Evolutionary conservation across 495 filamentous ascomycete species (phyloP).

Genomic region (Glonium stellatum): DNA sequence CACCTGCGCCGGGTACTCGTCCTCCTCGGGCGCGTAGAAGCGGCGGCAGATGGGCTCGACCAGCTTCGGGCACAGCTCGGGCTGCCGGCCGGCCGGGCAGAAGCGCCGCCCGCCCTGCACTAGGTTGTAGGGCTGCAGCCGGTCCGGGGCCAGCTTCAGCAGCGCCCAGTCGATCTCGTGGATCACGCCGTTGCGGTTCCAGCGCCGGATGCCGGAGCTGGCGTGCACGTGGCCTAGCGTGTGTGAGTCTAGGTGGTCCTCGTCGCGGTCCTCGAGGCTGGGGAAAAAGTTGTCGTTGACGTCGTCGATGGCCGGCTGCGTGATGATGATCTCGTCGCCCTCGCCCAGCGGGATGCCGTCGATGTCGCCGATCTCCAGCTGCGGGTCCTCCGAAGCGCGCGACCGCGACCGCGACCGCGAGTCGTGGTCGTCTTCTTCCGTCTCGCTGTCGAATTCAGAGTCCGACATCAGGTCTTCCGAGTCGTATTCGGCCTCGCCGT

Average conservation of each 20-base stretch:
- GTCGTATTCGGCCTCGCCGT: constrained; percentile 25
- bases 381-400: background rate
- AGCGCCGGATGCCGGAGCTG: constrained; percentile 77
- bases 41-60: constrained; percentile 23
- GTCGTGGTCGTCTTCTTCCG: constrained; percentile 15
- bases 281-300: constrained; percentile 74
- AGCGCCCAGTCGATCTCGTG: constrained; percentile 97
- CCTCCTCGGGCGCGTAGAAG: constrained; percentile 27
- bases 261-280: constrained; percentile 53
- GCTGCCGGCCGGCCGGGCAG: constrained; percentile 13
- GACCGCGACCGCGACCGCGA: background rate
- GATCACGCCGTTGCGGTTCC: constrained; percentile 54
- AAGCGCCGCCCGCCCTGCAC: constrained; percentile 44
- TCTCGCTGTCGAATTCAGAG: constrained; percentile 44
- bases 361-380: constrained; percentile 55
- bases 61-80: constrained; percentile 21
- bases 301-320: constrained; percentile 83
- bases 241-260: constrained; percentile 69
- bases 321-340: constrained; percentile 64
- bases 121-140: constrained; percentile 63
- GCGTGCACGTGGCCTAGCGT: constrained; percentile 77
- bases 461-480: constrained; percentile 31
- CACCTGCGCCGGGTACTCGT: constrained; percentile 37
- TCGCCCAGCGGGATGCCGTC: constrained; percentile 70
- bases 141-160: constrained; percentile 67